Evolutionary conservation across 345 rosid species (phyloP).

Genomic region (Melastoma malabathricum): DNA sequence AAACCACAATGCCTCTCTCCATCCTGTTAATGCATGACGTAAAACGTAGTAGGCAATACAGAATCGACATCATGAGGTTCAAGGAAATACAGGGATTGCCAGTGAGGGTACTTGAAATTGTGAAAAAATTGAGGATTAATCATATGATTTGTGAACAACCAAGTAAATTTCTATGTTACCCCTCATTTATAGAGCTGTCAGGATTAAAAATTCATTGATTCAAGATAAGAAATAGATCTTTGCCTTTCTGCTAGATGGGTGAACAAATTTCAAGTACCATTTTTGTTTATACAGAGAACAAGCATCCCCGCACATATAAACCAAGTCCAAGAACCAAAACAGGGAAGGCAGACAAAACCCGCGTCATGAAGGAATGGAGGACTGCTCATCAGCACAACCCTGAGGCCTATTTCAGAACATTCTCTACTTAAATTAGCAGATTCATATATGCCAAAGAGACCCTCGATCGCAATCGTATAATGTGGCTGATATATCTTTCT

Average conservation of each 20-base stretch:
- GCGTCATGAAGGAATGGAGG: constrained; percentile 43
- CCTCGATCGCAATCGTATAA: constrained; percentile 52
- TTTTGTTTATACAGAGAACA: too few relatives aligned
- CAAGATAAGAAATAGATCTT: too few relatives aligned
- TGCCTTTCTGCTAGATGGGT: too few relatives aligned
- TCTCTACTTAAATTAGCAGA: constrained; percentile 15
- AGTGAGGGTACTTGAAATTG: constrained; percentile 1
- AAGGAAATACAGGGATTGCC: neutral
- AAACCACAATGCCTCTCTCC: constrained; percentile 45
- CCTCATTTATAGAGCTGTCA: neutral
- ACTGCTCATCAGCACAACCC: constrained; percentile 48
- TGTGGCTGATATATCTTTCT: constrained; percentile 64
- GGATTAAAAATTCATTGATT: neutral
- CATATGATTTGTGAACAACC: neutral
- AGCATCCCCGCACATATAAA: too few relatives aligned
- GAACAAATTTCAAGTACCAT: too few relatives aligned
- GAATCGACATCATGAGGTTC: too few relatives aligned
- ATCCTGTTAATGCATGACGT: constrained; percentile 17
- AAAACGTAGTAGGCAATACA: too few relatives aligned
- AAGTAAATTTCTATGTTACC: neutral
- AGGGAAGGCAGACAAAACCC: constrained; percentile 26
- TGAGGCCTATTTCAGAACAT: constrained; percentile 43
- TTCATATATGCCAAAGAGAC: constrained; percentile 45
- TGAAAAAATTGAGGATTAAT: too few relatives aligned
- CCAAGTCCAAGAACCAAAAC: too few relatives aligned